Conservation (phyloP, 2,329 filamentous ascomycete genomes). For the Clarireedia homoeocarpa region DNA sequence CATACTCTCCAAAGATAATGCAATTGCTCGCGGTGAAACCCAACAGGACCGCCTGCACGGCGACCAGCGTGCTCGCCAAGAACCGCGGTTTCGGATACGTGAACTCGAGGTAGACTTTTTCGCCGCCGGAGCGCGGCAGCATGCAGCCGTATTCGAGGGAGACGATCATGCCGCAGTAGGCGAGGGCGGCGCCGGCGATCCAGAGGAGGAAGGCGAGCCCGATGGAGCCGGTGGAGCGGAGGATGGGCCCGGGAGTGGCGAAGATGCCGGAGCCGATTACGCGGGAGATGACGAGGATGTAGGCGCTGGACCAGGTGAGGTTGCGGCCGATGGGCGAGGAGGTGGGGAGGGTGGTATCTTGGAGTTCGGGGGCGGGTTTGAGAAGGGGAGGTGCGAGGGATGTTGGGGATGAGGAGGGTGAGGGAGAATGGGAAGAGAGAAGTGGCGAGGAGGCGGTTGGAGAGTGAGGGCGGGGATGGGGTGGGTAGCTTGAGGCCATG, state of each 20-base stretch:
- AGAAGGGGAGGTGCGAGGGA: background rate
- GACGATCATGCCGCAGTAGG: constrained; percentile 36
- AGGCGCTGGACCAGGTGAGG: constrained; percentile 22
- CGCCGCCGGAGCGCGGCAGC: constrained; percentile 40
- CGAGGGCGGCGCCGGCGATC: constrained; percentile 40
- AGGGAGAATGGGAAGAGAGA: constrained; percentile 9
- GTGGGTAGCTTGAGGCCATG: background rate
- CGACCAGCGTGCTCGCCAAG: constrained; percentile 44
- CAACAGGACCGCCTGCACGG: constrained; percentile 41
- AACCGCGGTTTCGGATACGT: constrained; percentile 44
- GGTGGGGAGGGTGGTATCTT: constrained; percentile 50
- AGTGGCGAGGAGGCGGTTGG: constrained; percentile 9
- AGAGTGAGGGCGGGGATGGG: background rate
- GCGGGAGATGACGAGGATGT: constrained; percentile 26
- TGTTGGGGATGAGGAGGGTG: background rate
- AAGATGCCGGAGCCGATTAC: constrained; percentile 26
- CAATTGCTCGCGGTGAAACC: constrained; percentile 46
- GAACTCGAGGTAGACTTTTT: constrained; percentile 47
- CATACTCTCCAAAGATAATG: constrained; percentile 44
- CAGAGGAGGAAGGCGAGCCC: constrained; percentile 47
- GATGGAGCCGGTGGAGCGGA: constrained; percentile 57
- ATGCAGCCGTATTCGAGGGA: constrained; percentile 40
- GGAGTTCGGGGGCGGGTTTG: constrained; percentile 36
- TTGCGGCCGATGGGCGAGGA: constrained; percentile 48
- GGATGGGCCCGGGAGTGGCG: constrained; percentile 53